Conservation (phyloP, 345 rosid genomes). For the Crucihimalaya himalaica region DNA sequence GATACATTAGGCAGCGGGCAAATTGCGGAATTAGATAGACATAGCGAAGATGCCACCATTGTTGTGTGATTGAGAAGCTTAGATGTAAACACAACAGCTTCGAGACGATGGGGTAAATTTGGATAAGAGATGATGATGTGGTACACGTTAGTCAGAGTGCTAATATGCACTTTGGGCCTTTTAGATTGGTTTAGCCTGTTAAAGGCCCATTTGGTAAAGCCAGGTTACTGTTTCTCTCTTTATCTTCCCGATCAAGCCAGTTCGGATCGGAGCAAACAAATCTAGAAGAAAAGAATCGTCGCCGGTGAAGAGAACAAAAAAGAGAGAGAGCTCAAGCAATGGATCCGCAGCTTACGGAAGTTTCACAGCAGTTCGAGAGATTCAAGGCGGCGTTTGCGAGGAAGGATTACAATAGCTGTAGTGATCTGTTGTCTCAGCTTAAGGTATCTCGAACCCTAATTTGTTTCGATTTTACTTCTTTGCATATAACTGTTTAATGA, state of each 20-base stretch:
- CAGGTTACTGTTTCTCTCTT: background rate
- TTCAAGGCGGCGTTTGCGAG: slow-evolving; percentile 80
- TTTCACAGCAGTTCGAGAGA: slow-evolving; percentile 81
- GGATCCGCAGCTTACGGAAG: slow-evolving; percentile 89
- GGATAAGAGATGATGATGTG: slow-evolving; percentile 41
- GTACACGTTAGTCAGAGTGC: slow-evolving; percentile 26
- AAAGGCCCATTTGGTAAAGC: slow-evolving; percentile 9
- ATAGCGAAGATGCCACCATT: slow-evolving; percentile 59
- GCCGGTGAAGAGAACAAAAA: slow-evolving; percentile 12
- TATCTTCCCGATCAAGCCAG: slow-evolving; percentile 53
- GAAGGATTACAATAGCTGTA: slow-evolving; percentile 61
- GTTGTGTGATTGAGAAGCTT: slow-evolving; percentile 31
- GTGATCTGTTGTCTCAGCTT: slow-evolving; percentile 67
- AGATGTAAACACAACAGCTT: background rate
- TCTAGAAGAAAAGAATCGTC: slow-evolving; percentile 12
- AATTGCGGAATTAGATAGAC: slow-evolving; percentile 42
- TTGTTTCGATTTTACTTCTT: slow-evolving; percentile 1
- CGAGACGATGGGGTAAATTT: background rate
- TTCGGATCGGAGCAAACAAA: slow-evolving; percentile 16
- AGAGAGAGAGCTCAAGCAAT: slow-evolving; percentile 40
- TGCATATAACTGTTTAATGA: background rate
- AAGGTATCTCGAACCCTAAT: slow-evolving; percentile 67
- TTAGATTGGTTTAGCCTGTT: background rate
- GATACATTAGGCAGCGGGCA: slow-evolving; percentile 38
- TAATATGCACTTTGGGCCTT: slow-evolving; percentile 23